Conservation (phyloP, 805 yeast genomes). For the Komagataella mondaviorum region DNA sequence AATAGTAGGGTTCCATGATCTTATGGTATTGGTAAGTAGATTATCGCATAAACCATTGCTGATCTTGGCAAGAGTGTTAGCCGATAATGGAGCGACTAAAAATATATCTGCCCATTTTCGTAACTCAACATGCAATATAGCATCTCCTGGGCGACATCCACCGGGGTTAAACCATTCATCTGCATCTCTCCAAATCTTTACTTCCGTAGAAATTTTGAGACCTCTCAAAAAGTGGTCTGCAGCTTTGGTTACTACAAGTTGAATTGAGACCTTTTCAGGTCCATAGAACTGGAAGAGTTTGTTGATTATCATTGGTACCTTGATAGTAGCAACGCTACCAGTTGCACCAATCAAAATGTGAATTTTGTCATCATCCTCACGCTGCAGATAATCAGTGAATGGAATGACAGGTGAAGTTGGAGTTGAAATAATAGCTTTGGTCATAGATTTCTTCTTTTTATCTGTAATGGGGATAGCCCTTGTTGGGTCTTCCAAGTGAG, state of each 20-base stretch:
- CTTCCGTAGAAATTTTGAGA: conserved; percentile 44
- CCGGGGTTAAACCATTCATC: conserved; percentile 69
- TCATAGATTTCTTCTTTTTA: conserved; percentile 16
- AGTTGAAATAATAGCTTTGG: conserved; percentile 40
- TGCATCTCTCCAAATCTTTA: conserved; percentile 81
- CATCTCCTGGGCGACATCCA: conserved; percentile 71
- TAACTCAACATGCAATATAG: conserved; percentile 87
- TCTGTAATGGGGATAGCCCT: conserved; percentile 4
- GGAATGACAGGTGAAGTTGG: conserved; percentile 59
- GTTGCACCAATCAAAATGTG: conserved; percentile 89
- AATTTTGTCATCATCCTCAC: conserved; percentile 70
- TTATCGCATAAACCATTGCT: conserved; percentile 90
- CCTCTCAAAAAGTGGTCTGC: conserved; percentile 70
- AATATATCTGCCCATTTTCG: conserved; percentile 95
- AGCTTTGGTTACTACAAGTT: conserved; percentile 70
- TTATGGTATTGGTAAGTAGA: conserved; percentile 72
- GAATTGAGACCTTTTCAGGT: conserved; percentile 61
- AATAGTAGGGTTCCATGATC: conserved; percentile 91
- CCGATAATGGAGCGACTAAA: conserved; percentile 87
- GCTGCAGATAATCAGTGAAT: conserved; percentile 56
- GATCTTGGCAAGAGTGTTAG: conserved; percentile 83
- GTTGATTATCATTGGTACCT: conserved; percentile 80
- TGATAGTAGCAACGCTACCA: conserved; percentile 94
- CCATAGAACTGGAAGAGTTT: conserved; percentile 75
- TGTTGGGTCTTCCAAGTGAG: conserved; percentile 5